These are phyloP conservation scores for Aethionema arabicum DNA, from an alignment of 345 rosid genomes.

Conservation along the genomic window DNA sequence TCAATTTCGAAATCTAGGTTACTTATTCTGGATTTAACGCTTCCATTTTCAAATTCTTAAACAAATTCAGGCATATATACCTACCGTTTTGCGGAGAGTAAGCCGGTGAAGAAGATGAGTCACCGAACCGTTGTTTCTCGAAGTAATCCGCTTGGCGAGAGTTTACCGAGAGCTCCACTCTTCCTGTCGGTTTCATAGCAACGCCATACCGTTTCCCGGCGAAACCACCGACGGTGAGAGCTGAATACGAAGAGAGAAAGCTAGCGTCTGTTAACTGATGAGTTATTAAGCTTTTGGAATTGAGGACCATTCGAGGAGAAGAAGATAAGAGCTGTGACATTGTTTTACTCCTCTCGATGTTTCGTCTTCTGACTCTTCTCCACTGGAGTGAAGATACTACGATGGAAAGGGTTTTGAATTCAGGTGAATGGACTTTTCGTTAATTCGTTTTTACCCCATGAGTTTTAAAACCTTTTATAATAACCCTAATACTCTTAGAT, in stretches of 20 bases:
- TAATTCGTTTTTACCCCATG: neutral
- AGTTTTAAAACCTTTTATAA: neutral
- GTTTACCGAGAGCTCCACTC: constrained; percentile 43
- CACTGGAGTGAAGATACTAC: neutral
- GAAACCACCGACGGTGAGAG: constrained; percentile 12
- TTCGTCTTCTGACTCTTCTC: constrained; percentile 9
- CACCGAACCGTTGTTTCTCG: constrained; percentile 40
- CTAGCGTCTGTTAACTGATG: constrained; percentile 11
- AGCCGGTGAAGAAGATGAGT: constrained; percentile 38
- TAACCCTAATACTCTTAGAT: neutral
- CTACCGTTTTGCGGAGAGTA: constrained; percentile 34
- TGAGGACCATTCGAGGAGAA: constrained; percentile 30
- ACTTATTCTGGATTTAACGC: neutral
- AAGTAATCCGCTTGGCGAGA: constrained; percentile 64
- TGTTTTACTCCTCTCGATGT: constrained; percentile 1
- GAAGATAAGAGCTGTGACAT: constrained; percentile 42
- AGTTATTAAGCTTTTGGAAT: constrained; percentile 43
- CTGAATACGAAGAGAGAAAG: constrained; percentile 31
- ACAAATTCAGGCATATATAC: constrained; percentile 14
- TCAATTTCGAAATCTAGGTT: constrained; percentile 7
- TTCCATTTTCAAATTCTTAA: constrained; percentile 5
- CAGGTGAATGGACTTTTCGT: neutral
- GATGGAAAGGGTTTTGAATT: constrained; percentile 17
- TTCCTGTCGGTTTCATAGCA: constrained; percentile 28
- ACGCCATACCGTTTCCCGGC: constrained; percentile 23